Evolutionary conservation across 2,329 filamentous ascomycete species (phyloP).

Genomic region (Mycosphaerelloides madeirae): DNA sequence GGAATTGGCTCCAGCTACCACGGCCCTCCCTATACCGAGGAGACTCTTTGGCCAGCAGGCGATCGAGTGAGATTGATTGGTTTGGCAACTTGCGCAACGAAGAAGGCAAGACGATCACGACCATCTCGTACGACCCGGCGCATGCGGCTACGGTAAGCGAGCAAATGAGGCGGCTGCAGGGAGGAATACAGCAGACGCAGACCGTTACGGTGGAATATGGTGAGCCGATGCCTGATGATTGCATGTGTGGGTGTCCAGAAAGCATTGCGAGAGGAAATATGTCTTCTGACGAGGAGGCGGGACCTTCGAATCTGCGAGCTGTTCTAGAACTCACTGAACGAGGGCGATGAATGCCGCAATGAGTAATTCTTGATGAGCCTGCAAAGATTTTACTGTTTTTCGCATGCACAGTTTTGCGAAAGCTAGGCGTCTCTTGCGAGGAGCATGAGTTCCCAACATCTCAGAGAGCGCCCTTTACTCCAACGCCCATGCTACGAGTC

Average conservation of each 20-base stretch:
- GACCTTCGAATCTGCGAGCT: too few species aligned
- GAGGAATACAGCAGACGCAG: conserved; percentile 11
- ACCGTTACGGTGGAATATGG: conserved; percentile 11
- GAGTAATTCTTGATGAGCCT: not conserved
- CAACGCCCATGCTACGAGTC: conserved; percentile 21
- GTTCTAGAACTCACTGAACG: too few species aligned
- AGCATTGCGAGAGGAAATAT: too few species aligned
- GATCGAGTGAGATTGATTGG: conserved; percentile 7
- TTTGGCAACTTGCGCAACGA: conserved; percentile 8
- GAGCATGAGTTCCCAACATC: too few species aligned
- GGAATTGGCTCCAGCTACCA: not conserved
- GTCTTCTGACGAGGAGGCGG: too few species aligned
- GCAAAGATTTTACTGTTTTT: not conserved
- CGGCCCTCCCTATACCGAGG: not conserved
- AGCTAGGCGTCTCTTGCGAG: too few species aligned
- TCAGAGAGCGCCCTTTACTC: too few species aligned
- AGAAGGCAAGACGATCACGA: conserved; percentile 10
- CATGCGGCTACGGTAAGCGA: conserved; percentile 4
- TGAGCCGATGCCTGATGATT: not conserved
- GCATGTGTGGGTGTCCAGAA: not conserved
- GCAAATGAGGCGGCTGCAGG: too few species aligned
- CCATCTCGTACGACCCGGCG: conserved; percentile 11
- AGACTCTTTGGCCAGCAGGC: not conserved
- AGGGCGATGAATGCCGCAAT: too few species aligned
- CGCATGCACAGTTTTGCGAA: too few species aligned